Evolutionary conservation across 2,329 filamentous ascomycete species (phyloP).

Genomic region (Ceratocystiopsis minuta): DNA sequence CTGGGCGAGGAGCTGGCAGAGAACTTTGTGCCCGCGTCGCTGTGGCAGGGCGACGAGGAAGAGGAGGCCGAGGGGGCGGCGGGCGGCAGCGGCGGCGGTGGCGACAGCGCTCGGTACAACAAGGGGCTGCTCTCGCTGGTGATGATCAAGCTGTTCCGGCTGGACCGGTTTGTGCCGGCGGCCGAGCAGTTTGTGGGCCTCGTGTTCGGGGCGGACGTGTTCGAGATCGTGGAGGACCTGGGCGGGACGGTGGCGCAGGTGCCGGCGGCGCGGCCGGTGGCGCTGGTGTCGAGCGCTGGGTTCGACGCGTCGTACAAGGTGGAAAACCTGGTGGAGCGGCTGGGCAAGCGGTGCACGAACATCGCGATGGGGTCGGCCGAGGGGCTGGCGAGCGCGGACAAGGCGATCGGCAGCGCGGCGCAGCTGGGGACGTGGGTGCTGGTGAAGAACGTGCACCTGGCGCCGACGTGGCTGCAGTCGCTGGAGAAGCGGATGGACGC

Average conservation of each 20-base stretch:
- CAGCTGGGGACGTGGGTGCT: slow-evolving; percentile 90
- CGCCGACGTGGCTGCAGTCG: slow-evolving; percentile 89
- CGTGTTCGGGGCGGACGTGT: slow-evolving; percentile 68
- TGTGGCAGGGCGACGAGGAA: slow-evolving; percentile 21
- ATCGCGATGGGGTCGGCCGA: slow-evolving; percentile 99
- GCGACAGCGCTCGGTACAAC: slow-evolving; percentile 31
- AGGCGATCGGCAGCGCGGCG: slow-evolving; percentile 82
- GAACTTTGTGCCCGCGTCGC: slow-evolving; percentile 59
- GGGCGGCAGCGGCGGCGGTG: not conserved
- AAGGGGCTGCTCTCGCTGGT: slow-evolving; percentile 68
- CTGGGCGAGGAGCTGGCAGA: slow-evolving; percentile 74
- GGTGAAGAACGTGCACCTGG: slow-evolving; percentile 96
- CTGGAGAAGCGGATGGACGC: slow-evolving; percentile 93
- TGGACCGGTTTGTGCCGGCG: slow-evolving; percentile 85
- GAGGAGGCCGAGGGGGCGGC: not conserved
- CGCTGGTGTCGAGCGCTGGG: slow-evolving; percentile 83
- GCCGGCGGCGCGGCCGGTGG: slow-evolving; percentile 66
- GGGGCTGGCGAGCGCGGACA: slow-evolving; percentile 79
- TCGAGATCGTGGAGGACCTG: slow-evolving; percentile 74
- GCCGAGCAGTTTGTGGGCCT: slow-evolving; percentile 78
- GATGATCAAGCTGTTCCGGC: slow-evolving; percentile 82
- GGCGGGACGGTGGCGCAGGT: slow-evolving; percentile 71
- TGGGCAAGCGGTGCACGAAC: slow-evolving; percentile 70
- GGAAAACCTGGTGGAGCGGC: slow-evolving; percentile 77
- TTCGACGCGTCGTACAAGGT: slow-evolving; percentile 99